phyloP scores from a whole-genome alignment of 1,139 yeast species.

The Keqinozyma sinolaborantium region DNA sequence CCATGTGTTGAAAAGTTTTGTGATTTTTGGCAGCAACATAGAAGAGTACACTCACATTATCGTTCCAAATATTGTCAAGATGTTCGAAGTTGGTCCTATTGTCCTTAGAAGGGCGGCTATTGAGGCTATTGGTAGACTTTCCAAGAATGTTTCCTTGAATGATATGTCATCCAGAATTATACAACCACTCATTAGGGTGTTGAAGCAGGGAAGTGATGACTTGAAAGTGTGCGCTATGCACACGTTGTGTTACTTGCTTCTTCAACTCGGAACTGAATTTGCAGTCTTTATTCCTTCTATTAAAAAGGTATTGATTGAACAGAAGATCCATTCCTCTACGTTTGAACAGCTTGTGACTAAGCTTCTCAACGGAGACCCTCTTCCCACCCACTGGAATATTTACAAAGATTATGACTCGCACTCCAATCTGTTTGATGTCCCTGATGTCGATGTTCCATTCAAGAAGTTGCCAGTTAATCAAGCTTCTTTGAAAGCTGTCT shows the following conservation, averaged over 20 bases:
- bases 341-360: constrained; percentile 82
- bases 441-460: constrained; percentile 67
- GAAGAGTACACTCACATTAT: constrained; percentile 88
- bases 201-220: constrained; percentile 59
- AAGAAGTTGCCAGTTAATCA: constrained; percentile 81
- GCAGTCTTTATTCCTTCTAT: constrained; percentile 86
- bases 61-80: constrained; percentile 75
- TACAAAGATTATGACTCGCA: constrained; percentile 61
- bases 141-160: constrained; percentile 67
- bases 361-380: constrained; percentile 80
- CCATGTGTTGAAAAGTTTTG: constrained; percentile 79
- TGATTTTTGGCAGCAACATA: constrained; percentile 82
- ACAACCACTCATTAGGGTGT: constrained; percentile 77
- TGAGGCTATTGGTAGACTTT: constrained; percentile 78
- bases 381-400: constrained; percentile 74
- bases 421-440: constrained; percentile 48
- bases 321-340: constrained; percentile 65
- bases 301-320: constrained; percentile 61
- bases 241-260: constrained; percentile 71
- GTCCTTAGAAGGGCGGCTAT: constrained; percentile 71
- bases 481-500: constrained; percentile 70
- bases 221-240: constrained; percentile 65
- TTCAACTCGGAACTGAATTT: constrained; percentile 83
- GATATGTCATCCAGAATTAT: constrained; percentile 92
- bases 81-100: constrained; percentile 70